These are phyloP conservation scores for Paecilomyces formosus DNA, from an alignment of 2,329 filamentous ascomycete species.

Conservation along the genomic window DNA sequence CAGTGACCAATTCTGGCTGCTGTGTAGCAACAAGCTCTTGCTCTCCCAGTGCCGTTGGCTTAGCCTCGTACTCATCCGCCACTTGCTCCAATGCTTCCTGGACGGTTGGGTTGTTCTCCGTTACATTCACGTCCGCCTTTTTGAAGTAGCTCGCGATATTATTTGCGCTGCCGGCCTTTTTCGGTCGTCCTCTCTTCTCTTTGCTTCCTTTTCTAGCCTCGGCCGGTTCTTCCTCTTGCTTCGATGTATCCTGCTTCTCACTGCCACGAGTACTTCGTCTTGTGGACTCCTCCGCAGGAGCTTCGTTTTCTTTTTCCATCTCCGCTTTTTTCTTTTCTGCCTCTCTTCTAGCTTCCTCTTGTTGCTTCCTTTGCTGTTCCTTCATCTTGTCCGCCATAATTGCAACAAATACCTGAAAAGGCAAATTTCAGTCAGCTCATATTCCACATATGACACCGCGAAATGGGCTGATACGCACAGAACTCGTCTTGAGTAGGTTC, in stretches of 20 bases:
- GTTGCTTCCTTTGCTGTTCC: conserved; percentile 33
- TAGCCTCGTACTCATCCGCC: conserved; percentile 50
- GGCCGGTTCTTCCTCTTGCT: conserved; percentile 11
- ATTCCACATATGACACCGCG: background rate
- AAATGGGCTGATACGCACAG: conserved; percentile 18
- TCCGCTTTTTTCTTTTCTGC: conserved; percentile 25
- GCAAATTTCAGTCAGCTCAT: conserved; percentile 4
- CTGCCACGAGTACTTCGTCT: conserved; percentile 27
- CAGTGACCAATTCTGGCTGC: conserved; percentile 77
- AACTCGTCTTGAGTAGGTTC: conserved; percentile 39
- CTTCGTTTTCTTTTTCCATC: conserved; percentile 19
- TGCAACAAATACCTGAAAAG: conserved; percentile 36
- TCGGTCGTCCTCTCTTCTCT: conserved; percentile 20
- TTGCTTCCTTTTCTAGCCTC: conserved; percentile 11
- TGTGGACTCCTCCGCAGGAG: conserved; percentile 7
- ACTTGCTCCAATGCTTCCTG: conserved; percentile 53
- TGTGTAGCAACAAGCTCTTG: conserved; percentile 70
- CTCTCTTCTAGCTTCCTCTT: conserved; percentile 33
- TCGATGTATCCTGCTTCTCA: conserved; percentile 12
- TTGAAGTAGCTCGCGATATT: conserved; percentile 56
- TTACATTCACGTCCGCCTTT: conserved; percentile 49
- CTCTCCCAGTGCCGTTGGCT: conserved; percentile 54
- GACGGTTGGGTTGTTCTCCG: conserved; percentile 46
- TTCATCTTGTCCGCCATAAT: conserved; percentile 46
- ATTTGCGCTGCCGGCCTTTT: conserved; percentile 20